phyloP scores from a whole-genome alignment of 495 filamentous ascomycete species.

The Cladorrhinum samala region DNA sequence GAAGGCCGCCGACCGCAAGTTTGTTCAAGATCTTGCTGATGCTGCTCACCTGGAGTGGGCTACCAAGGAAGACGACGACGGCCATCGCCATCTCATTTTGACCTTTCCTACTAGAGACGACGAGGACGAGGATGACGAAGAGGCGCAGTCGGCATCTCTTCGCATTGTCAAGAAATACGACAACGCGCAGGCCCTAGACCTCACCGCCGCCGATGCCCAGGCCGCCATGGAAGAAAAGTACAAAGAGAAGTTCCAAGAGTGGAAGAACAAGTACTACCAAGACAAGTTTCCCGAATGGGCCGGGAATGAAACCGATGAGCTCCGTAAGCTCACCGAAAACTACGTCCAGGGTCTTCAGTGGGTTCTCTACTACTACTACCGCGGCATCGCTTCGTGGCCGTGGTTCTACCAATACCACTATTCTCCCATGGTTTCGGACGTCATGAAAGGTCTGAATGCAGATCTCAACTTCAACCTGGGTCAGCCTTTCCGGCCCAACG shows the following conservation, averaged over 20 bases:
- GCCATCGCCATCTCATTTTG: conserved; percentile 72
- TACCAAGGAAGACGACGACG: conserved; percentile 70
- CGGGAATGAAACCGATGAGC: conserved; percentile 66
- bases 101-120: conserved; percentile 47
- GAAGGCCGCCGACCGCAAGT: conserved; percentile 82
- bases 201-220: conserved; percentile 71
- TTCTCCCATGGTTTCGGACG: conserved; percentile 85
- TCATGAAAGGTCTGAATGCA: conserved; percentile 79
- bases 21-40: conserved; percentile 81
- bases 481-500: conserved; percentile 87
- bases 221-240: conserved; percentile 74
- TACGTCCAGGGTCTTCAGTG: conserved; percentile 97
- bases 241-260: conserved; percentile 75
- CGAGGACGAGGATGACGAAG: conserved; percentile 74
- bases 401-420: conserved; percentile 99
- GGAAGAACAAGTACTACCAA: conserved; percentile 90
- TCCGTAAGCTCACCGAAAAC: conserved; percentile 82
- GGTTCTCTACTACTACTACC: conserved; percentile 98
- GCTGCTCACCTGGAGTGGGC: conserved; percentile 76
- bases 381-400: conserved; percentile 93
- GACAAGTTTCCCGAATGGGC: conserved; percentile 82
- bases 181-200: conserved; percentile 76
- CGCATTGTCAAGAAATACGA: conserved; percentile 86
- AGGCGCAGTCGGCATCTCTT: conserved; percentile 72
- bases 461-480: conserved; percentile 89